Evolutionary conservation across 1,284 basidiomycete species (phyloP).

Genomic region (Polyporus tsugae): DNA sequence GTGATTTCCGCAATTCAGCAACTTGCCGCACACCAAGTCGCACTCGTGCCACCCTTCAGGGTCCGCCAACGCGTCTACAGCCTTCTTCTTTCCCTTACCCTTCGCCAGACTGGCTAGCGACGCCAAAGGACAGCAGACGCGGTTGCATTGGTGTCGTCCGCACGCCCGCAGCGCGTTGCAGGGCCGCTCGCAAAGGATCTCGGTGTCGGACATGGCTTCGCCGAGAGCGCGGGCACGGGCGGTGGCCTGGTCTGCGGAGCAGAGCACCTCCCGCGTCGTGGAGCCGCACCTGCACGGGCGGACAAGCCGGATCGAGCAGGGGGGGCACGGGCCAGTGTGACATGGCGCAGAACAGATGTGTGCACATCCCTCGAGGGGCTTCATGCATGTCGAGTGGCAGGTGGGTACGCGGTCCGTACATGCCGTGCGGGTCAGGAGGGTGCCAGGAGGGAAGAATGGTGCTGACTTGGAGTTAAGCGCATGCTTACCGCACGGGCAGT

Average conservation of each 20-base stretch:
- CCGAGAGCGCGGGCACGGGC: constrained; percentile 37
- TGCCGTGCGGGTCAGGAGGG: constrained; percentile 54
- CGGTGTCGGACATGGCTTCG: constrained; percentile 45
- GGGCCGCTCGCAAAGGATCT: constrained; percentile 80
- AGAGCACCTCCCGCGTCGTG: constrained; percentile 62
- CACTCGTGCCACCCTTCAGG: constrained; percentile 80
- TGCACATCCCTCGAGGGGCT: constrained; percentile 66
- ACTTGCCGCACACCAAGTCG: constrained; percentile 79
- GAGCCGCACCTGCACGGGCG: constrained; percentile 85
- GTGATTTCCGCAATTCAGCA: constrained; percentile 80
- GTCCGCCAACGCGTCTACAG: constrained; percentile 52
- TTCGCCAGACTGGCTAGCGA: constrained; percentile 59
- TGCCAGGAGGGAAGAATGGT: constrained; percentile 44
- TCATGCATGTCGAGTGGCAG: constrained; percentile 75
- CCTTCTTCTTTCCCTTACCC: constrained; percentile 70
- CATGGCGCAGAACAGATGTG: constrained; percentile 71
- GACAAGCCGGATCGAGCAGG: constrained; percentile 72
- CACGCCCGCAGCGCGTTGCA: constrained; percentile 81
- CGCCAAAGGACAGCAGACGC: constrained; percentile 85
- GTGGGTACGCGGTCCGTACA: constrained; percentile 85
- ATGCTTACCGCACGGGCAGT: constrained; percentile 85
- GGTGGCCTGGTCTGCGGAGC: constrained; percentile 50
- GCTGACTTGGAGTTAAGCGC: constrained; percentile 52
- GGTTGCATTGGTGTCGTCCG: constrained; percentile 83
- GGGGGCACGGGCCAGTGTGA: constrained; percentile 76